A percentile compares a stretch with the other conserved stretches of the same genome.
Evolutionary conservation across 2,329 filamentous ascomycete species (phyloP).

Genomic region (Penicillium glabrum): DNA sequence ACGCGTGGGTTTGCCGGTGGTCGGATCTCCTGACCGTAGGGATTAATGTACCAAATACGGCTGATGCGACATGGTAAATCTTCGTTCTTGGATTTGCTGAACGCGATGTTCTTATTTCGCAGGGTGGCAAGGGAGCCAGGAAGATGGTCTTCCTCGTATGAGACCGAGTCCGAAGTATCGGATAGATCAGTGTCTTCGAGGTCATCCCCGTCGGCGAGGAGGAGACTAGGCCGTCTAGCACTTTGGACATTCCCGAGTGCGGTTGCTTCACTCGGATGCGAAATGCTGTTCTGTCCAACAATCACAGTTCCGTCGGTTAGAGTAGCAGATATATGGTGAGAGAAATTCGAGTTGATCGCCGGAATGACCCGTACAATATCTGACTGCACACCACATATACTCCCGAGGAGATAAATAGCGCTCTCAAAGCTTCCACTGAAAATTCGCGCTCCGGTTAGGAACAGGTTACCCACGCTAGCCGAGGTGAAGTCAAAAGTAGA

Average conservation of each 20-base stretch:
- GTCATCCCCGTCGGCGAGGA: constrained; percentile 36
- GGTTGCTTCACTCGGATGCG: constrained; percentile 72
- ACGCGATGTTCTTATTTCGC: constrained; percentile 76
- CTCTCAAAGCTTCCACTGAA: constrained; percentile 93
- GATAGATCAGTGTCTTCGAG: constrained; percentile 30
- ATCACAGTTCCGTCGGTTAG: constrained; percentile 75
- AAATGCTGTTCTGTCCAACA: constrained; percentile 89
- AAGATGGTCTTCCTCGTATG: constrained; percentile 48
- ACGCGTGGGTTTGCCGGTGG: constrained; percentile 81
- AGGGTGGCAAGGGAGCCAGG: constrained; percentile 73
- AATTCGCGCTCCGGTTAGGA: constrained; percentile 79
- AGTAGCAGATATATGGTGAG: constrained; percentile 87
- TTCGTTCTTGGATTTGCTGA: constrained; percentile 77
- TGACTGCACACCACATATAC: constrained; percentile 79
- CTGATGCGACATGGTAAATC: constrained; percentile 76
- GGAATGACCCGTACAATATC: constrained; percentile 75
- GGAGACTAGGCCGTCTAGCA: constrained; percentile 34
- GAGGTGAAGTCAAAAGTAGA: constrained; percentile 76
- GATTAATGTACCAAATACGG: constrained; percentile 95
- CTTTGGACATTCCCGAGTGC: constrained; percentile 37
- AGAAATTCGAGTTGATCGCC: constrained; percentile 92
- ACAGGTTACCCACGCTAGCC: constrained; percentile 76
- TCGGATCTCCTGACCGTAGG: constrained; percentile 93
- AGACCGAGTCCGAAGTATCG: constrained; percentile 33
- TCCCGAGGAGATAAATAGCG: constrained; percentile 84